Percentiles rank a stretch among this genome's conserved stretches.
These are phyloP conservation scores for Isabelozyma pseudorhagii DNA, from an alignment of 805 yeast species.

Conservation along the genomic window DNA sequence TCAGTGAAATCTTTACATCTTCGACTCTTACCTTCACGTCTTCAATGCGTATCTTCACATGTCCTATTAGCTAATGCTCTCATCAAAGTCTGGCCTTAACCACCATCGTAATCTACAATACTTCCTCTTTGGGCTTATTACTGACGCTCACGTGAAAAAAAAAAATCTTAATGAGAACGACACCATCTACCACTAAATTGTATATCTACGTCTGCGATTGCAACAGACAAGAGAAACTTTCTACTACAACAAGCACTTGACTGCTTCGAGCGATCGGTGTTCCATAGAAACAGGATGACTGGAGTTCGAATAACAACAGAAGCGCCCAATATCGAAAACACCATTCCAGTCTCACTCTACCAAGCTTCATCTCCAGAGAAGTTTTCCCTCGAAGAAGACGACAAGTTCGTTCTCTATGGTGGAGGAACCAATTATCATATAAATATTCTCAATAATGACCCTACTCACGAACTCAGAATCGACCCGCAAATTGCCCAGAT, in stretches of 20 bases:
- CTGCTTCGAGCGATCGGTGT: too few relatives aligned
- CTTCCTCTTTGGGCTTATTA: too few relatives aligned
- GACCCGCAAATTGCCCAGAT: conserved; percentile 5
- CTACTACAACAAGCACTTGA: too few relatives aligned
- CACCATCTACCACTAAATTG: background rate
- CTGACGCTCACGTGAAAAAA: background rate
- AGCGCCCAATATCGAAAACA: conserved; percentile 40
- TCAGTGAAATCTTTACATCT: too few relatives aligned
- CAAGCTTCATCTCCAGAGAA: conserved; percentile 38
- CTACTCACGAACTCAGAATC: conserved; percentile 8
- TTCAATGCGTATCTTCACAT: too few relatives aligned
- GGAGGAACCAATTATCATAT: conserved; percentile 24
- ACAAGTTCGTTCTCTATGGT: conserved; percentile 39
- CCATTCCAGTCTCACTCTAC: conserved; percentile 29
- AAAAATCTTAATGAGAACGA: background rate
- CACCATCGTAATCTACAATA: too few relatives aligned
- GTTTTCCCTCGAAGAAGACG: conserved; percentile 32
- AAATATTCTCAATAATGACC: conserved; percentile 12
- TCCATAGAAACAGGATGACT: background rate
- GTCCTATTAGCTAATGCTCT: too few relatives aligned
- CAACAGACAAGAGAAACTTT: too few relatives aligned
- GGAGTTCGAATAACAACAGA: conserved; percentile 9
- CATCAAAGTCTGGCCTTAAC: too few relatives aligned
- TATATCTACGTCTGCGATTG: too few relatives aligned
- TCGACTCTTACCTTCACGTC: too few relatives aligned